Base-by-base conservation (phyloP, 169 alveolate species). In the Plasmodium relictum region DNA sequence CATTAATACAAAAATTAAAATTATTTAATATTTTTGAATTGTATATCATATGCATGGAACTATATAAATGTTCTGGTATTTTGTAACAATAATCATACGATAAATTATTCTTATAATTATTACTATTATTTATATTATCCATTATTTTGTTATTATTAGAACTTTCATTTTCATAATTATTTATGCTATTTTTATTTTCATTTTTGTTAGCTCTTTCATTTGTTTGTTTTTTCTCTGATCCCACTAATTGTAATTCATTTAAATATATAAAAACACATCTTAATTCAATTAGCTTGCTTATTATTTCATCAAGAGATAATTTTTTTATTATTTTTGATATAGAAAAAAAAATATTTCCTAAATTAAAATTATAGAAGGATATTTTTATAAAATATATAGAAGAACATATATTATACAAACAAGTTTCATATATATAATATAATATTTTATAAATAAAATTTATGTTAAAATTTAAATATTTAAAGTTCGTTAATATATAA, bases 341-440 rank as follows among this genome's bases (percentile, higher is more conserved):
- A 41, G 88, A 63, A 45, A 42, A 37, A 9, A 76, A 76, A 7
- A 76, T 45, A 14, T 31, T 76, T 5, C 69, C 76, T 44, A 62
- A 18, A 58, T 12, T 45, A 44, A 80, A 54, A 45, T 80, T 59
- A 48, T 68, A 80, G 41, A 14, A 68, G 6, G 83, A 68, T 0
- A 45, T 6, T 42, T 37, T 68, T 18, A 80, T 37, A 68, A 80
- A 80, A 62, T 45, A 80, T 8, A 68, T 31, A 37, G 76, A 52
- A 4, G 90, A 68, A 16, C 90, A 80, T 18, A 80, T n/a, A 62
- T 39, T 66, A 42, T 80, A 80, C 52, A 80, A 14, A 41, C 54
- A 80, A 16, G 50, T 56, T 54, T 80, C 85, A 48, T 80, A 80
- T 63, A 80, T 80, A 56, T 68, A 80, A 56, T 18, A 80, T 69